Percentiles rank a stretch among this genome's conserved stretches.
Conservation (phyloP, 1,284 basidiomycete genomes). For the Mycena sp. region DNA sequence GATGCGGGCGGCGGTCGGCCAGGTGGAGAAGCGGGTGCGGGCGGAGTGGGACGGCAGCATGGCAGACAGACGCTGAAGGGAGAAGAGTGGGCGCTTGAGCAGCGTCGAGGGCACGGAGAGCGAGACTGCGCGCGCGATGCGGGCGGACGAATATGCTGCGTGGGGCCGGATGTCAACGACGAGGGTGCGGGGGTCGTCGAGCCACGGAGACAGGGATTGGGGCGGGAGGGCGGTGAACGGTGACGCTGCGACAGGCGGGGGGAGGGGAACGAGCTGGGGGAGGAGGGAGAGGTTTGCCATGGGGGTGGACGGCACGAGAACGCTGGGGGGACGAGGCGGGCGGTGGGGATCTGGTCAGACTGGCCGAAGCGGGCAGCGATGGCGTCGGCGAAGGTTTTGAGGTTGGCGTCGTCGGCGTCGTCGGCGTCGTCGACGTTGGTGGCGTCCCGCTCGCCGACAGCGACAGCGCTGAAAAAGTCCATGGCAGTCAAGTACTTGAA, state of each 20-base stretch:
- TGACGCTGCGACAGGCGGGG: background rate
- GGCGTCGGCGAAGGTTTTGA: slow-evolving; percentile 45
- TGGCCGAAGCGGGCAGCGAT: slow-evolving; percentile 21
- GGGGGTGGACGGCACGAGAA: slow-evolving; percentile 6
- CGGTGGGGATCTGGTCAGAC: slow-evolving; percentile 11
- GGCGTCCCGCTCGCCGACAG: slow-evolving; percentile 16
- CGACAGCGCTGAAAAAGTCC: slow-evolving; percentile 43
- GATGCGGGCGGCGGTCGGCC: slow-evolving; percentile 66
- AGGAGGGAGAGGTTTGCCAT: slow-evolving; percentile 7
- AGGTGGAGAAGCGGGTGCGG: slow-evolving; percentile 68
- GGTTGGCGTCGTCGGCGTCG: slow-evolving; percentile 34
- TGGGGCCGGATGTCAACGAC: slow-evolving; percentile 92
- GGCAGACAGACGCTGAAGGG: slow-evolving; percentile 74
- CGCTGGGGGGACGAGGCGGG: slow-evolving; percentile 7
- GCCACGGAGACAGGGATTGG: slow-evolving; percentile 38
- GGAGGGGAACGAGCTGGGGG: background rate
- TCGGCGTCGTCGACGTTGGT: slow-evolving; percentile 24
- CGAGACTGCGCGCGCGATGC: slow-evolving; percentile 81
- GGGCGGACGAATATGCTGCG: slow-evolving; percentile 72
- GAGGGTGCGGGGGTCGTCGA: slow-evolving; percentile 47
- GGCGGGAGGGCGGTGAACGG: slow-evolving; percentile 40
- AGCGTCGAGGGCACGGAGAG: slow-evolving; percentile 95
- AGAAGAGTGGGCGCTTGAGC: slow-evolving; percentile 88
- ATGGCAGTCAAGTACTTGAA: too few species aligned
- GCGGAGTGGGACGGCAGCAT: slow-evolving; percentile 76